Percentiles rank a stretch among this genome's conserved stretches.
Evolutionary conservation across 345 rosid genomes (phyloP).

Genomic region (Melaleuca quinquenervia): DNA sequence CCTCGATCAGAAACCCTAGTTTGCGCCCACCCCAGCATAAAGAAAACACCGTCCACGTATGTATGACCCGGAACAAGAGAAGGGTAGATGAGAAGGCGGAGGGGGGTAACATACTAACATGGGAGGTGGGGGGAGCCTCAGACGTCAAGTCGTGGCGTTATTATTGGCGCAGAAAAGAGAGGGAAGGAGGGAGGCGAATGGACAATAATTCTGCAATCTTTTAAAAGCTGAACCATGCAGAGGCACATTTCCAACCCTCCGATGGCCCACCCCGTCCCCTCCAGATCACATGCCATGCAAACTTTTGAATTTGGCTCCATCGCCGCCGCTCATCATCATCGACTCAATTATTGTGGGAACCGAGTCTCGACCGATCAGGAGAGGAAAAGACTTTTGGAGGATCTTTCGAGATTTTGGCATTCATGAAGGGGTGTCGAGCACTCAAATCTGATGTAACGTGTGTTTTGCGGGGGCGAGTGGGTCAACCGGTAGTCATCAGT

Average conservation of each 20-base stretch:
- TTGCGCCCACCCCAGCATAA: neutral
- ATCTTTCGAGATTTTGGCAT: neutral
- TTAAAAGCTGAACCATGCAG: neutral
- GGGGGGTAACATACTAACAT: neutral
- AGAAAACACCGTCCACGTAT: neutral
- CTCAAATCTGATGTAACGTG: neutral
- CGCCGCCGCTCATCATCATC: neutral
- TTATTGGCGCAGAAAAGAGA: neutral
- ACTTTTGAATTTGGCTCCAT: neutral
- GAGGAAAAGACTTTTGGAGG: neutral
- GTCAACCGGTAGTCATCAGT: neutral
- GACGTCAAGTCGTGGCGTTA: neutral
- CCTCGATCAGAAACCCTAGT: neutral
- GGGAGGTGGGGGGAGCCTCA: neutral
- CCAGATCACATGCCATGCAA: neutral
- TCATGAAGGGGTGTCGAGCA: neutral
- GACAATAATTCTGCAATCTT: neutral
- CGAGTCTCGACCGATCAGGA: neutral
- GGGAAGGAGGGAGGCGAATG: neutral
- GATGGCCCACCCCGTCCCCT: neutral
- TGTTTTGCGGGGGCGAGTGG: neutral
- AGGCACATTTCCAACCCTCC: neutral
- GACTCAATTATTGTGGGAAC: neutral
- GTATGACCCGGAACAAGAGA: neutral
- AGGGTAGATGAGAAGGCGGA: neutral